Evolutionary conservation across 1,284 basidiomycete species (phyloP), one percentile per base, ranked within the genome.

Genomic region (Schizophyllum commune): DNA sequence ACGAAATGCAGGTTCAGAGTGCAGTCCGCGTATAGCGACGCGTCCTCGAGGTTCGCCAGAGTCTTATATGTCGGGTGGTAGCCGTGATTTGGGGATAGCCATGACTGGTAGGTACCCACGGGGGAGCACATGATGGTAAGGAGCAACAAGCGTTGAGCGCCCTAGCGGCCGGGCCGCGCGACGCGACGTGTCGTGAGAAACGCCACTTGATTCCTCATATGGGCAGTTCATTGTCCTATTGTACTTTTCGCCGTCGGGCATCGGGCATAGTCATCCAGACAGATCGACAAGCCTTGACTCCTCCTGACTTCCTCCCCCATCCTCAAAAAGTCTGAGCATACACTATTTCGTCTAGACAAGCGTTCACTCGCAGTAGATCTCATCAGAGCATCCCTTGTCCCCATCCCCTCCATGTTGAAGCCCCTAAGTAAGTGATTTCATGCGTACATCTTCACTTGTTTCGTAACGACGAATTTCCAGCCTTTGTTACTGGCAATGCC

Each of bases 401-500:
- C 3, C 39, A 3, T 47, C 17, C 39, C 9, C 13, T 4, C 39
- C 39, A 47, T 47, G 39, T 47, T 8, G 17, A 47, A 47, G 39
- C 39, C 39, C 39, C 9, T 47, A 17, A 47, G 39, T 47, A 47
- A 3, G 39, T 11, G 9, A 3, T 17, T 17, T 47, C 39, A 17
- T 3, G 9, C 9, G 13, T 8, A 47, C 39, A 11, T 3, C 39
- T 17, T 13, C 39, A 13, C 9, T 47, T 3, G 9, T 47, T 17
- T 47, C 9, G 3, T 4, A 11, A 47, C 39, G 39, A 11, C 3
- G 39, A 13, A 4, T 47, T 17, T 9, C 3, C 39, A 94, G 93
- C 89, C 32, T 98, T 98, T 71, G 93, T 98, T 19, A 98, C 96
- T 1, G 94, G 95, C 53, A 98, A 98, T 73, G 84, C 87, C 34